Evolutionary conservation across 495 filamentous ascomycete genomes (phyloP).

Genomic region (Hyaloscypha bicolor): DNA sequence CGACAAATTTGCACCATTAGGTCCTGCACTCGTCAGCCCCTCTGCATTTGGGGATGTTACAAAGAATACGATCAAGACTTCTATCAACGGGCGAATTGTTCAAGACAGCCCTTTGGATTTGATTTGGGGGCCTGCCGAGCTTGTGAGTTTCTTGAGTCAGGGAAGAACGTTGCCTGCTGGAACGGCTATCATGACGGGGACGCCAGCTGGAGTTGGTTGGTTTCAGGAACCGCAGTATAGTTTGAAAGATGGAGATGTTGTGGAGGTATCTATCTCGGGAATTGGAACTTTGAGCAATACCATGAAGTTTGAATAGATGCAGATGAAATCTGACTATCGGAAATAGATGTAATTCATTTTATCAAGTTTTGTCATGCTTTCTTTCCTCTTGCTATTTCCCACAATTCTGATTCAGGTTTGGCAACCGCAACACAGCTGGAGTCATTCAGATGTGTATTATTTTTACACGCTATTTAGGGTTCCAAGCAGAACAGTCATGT

Average conservation of each 20-base stretch:
- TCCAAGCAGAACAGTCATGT: too few species aligned
- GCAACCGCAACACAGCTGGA: too few species aligned
- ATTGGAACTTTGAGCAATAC: constrained; percentile 3
- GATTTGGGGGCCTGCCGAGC: constrained; percentile 4
- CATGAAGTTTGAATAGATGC: background rate
- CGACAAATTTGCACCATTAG: constrained; percentile 49
- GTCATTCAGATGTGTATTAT: too few species aligned
- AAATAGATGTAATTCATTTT: background rate
- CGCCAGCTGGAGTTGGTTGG: constrained; percentile 1
- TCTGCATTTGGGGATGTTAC: constrained; percentile 23
- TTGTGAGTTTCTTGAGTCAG: constrained; percentile 7
- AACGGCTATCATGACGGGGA: constrained; percentile 1
- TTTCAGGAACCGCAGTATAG: background rate
- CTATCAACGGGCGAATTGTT: constrained; percentile 6
- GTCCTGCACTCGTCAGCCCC: constrained; percentile 41
- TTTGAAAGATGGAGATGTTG: constrained; percentile 1
- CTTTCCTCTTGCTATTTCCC: too few species aligned
- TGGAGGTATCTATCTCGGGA: background rate
- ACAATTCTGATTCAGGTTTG: too few species aligned
- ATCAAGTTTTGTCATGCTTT: too few species aligned
- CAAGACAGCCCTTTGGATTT: constrained; percentile 9
- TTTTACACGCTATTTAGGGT: too few species aligned
- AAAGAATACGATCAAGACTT: constrained; percentile 5
- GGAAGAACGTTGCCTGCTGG: background rate
- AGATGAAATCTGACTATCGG: background rate